Evolutionary conservation across 345 rosid genomes (phyloP).

Genomic region (Gossypium turneri): DNA sequence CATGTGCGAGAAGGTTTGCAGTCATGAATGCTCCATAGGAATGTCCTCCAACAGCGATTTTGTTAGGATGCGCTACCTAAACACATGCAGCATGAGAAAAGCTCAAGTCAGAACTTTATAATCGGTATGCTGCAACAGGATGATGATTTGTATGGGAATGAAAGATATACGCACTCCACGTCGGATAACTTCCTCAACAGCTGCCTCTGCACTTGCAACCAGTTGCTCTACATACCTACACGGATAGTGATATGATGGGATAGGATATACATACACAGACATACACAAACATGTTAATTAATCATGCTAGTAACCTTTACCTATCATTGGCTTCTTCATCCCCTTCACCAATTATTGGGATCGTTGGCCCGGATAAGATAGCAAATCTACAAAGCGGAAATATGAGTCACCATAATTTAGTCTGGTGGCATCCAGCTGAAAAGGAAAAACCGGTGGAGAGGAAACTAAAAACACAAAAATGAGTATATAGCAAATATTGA

Average conservation of each 20-base stretch:
- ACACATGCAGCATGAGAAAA: conserved; percentile 21
- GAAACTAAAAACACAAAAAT: conserved; percentile 7
- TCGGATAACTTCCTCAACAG: conserved; percentile 89
- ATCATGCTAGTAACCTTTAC: conserved; percentile 30
- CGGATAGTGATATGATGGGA: background rate
- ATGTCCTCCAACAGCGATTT: conserved; percentile 96
- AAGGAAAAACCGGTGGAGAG: conserved; percentile 18
- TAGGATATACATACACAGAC: background rate
- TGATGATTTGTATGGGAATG: conserved; percentile 9
- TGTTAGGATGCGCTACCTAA: conserved; percentile 87
- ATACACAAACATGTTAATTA: background rate
- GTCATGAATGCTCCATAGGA: conserved; percentile 99
- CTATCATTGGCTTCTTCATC: conserved; percentile 97
- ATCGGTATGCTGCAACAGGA: background rate
- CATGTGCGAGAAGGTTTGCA: conserved; percentile 94
- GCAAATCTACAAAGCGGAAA: conserved; percentile 61
- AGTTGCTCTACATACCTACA: conserved; percentile 88
- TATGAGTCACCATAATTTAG: conserved; percentile 18
- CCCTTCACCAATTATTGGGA: conserved; percentile 97
- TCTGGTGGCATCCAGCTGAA: conserved; percentile 6
- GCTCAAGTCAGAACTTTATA: conserved; percentile 15
- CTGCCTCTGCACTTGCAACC: conserved; percentile 96
- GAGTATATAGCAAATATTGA: background rate
- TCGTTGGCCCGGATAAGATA: conserved; percentile 94
- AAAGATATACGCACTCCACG: conserved; percentile 62